Base-by-base conservation (phyloP, 2,329 filamentous ascomycete species). In the Penicillium sp. region DNA sequence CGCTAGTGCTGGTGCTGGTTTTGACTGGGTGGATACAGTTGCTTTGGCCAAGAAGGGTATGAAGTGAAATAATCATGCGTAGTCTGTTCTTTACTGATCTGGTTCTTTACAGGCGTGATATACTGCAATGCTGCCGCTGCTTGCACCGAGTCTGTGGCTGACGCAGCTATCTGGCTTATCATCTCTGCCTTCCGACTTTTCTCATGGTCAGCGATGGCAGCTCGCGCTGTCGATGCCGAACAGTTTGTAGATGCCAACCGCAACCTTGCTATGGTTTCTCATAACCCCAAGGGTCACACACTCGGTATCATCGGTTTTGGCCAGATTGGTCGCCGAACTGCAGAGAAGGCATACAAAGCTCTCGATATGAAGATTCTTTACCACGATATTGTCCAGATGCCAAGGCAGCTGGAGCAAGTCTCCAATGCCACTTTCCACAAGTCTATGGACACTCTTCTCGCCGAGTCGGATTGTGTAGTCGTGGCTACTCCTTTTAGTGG, bases 51-150 rank as follows among this genome's bases (percentile, higher is more conserved):
- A 84, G 59, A 80, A 80, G 68, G 87, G 85, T 84, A 67, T 21
- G 47, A 65, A 1, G 16, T 10, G 45, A 14, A 11, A 16, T 6
- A 55, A 71, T 48, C 24, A 22, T 7, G 4, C 47, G 8, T 7
- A 11, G 33, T 10, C 19, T 22, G 19, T n/a, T 8, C n/a, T 22
- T 9, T 21, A 27, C 55, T 58, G 21, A 57, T 33, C 9, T 27
- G 22, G 49, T 8, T 9, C 7, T 46, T 8, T 14, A 9, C 11
- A 71, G 69, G 68, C 11, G 64, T 71, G 3, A 44, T 62, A 16
- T 91, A 91, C 75, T 91, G 88, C 78, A 91, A 91, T 74, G 83
- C 85, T 3, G 88, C 87, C 1, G 81, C 85, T 1, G 87, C 88
- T 0, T 87, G 87, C 35, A 86, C 86, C 7, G 89, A 91, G 66